These are phyloP conservation scores for Rhododendron williamsianum DNA, from an alignment of 148 eudicot genomes.

Conservation along the genomic window DNA sequence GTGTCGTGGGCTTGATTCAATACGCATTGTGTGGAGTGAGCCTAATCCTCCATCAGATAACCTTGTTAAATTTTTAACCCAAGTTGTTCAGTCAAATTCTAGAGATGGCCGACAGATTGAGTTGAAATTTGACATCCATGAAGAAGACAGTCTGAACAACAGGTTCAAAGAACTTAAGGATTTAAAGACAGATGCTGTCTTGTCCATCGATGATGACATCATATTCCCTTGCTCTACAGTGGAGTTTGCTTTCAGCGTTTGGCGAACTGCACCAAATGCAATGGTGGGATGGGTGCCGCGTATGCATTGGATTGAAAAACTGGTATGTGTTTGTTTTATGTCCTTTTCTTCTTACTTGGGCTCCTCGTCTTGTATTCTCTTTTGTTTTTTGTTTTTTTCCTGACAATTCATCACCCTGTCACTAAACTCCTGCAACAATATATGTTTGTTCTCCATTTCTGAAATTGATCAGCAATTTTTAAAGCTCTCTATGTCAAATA, in stretches of 20 bases:
- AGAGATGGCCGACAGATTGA: conserved; percentile 48
- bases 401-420: background rate
- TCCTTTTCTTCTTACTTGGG: background rate
- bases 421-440: background rate
- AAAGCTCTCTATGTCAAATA: background rate
- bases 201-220: conserved; percentile 85
- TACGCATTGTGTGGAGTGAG: conserved; percentile 88
- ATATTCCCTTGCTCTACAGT: conserved; percentile 79
- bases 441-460: background rate
- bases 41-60: conserved; percentile 73
- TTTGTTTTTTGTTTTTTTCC: background rate
- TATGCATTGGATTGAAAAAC: conserved; percentile 69
- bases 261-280: conserved; percentile 79
- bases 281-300: conserved; percentile 97
- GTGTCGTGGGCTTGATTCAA: conserved; percentile 60
- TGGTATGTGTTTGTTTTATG: conserved; percentile 34
- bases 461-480: background rate
- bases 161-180: conserved; percentile 76
- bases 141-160: conserved; percentile 86
- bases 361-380: background rate
- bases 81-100: conserved; percentile 30
- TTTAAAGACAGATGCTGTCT: conserved; percentile 66
- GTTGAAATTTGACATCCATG: conserved; percentile 70
- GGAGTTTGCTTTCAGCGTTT: conserved; percentile 69
- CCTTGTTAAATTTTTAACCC: conserved; percentile 44